Percentiles rank a stretch among this genome's conserved stretches.
Conservation (phyloP, 352 stramenopile species). For the Pythium phragmiticola region DNA sequence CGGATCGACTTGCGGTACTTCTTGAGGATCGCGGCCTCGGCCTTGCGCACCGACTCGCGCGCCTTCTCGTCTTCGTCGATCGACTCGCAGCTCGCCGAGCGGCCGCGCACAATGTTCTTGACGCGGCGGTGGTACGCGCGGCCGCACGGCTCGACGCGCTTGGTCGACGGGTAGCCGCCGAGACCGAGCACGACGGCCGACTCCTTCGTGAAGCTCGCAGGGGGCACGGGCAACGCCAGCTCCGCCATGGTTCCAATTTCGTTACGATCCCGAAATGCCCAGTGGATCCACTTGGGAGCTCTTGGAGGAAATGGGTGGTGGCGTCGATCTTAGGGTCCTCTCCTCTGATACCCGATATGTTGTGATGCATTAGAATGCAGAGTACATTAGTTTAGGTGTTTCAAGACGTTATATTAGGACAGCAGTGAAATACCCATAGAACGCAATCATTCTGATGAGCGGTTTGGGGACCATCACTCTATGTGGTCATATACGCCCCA, state of each 20-base stretch:
- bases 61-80: constrained; percentile 63
- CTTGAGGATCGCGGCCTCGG: constrained; percentile 63
- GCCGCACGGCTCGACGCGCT: constrained; percentile 72
- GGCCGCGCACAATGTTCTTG: constrained; percentile 71
- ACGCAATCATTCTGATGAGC: not conserved
- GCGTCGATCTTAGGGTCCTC: not conserved
- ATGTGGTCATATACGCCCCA: not conserved
- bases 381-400: constrained; percentile 2
- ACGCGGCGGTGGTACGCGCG: constrained; percentile 72
- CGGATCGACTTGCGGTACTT: constrained; percentile 84
- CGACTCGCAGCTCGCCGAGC: constrained; percentile 74
- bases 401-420: constrained; percentile 4
- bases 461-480: not conserved
- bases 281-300: constrained; percentile 9
- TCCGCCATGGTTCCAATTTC: constrained; percentile 15
- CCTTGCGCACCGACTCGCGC: constrained; percentile 58
- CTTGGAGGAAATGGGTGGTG: constrained; percentile 15
- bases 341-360: not conserved
- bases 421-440: not conserved
- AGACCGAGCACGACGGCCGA: constrained; percentile 52
- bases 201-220: constrained; percentile 48
- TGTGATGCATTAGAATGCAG: not conserved
- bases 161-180: constrained; percentile 73
- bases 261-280: not conserved
- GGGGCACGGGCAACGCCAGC: constrained; percentile 51